Base-by-base conservation (phyloP, 192 early-diverging fungal species). In the Gorgonomyces haynaldii region DNA sequence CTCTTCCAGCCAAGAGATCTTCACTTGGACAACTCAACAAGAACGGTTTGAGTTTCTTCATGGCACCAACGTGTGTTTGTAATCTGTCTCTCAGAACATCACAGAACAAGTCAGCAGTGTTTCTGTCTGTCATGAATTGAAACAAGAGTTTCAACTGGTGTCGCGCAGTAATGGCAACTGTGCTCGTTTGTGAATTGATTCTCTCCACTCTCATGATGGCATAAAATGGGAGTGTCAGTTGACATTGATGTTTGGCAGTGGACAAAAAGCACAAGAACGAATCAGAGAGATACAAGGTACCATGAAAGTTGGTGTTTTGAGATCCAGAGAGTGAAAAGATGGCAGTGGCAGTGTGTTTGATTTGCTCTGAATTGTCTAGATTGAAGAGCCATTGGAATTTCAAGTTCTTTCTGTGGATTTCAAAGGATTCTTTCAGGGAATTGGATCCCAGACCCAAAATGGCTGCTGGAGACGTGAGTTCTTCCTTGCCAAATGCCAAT, bases 131-230 rank as follows among this genome's bases (percentile, higher is more conserved):
- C 37, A 83, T 70, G 3, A 97, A 67, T 38, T 84, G 79, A 52
- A 98, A 89, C 12, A 82, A 64, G n/a, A 95, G 61, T 35, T 77
- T 77, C 67, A 89, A 83, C 59, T 89, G 78, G 59, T 98, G 93
- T 81, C 91, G 89, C 10, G 85, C 84, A 1, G 87, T 82, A 31
- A 98, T 83, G 1, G 81, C 72, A 29, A 98, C 71, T 17, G 81
- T 72, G 37, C 84, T 79, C 21, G 73, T 67, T 15, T 68, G 62
- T n/a, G 74, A 63, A 53, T 81, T 86, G 40, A 88, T 60, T 13
- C 87, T 71, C 61, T 98, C 96, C 8, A 98, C 91, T 5, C 88
- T 76, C 42, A 86, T 84, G 41, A 98, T 79, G 1, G 88, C 88
- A 54, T 78, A 91, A 36, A 94, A 81, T 10, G 91, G 96, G 6